These are phyloP conservation scores for Talaromyces islandicus DNA, from an alignment of 2,329 filamentous ascomycete genomes.

Conservation along the genomic window DNA sequence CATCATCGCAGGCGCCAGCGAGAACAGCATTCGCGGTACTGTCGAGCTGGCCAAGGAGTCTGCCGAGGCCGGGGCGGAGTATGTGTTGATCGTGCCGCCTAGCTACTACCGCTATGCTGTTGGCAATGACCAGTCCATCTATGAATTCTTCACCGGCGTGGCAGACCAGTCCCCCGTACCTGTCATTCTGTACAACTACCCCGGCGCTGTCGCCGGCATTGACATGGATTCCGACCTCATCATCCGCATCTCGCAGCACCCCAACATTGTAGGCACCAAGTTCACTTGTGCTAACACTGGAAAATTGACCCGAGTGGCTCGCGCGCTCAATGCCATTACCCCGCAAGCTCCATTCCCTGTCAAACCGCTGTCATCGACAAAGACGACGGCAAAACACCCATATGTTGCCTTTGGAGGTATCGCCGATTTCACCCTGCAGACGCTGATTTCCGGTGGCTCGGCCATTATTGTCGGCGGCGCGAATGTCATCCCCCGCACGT, in stretches of 20 bases:
- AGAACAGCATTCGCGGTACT: conserved; percentile 76
- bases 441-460: conserved; percentile 69
- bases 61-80: conserved; percentile 66
- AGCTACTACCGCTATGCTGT: conserved; percentile 76
- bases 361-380: conserved; percentile 17
- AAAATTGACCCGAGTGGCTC: conserved; percentile 76
- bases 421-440: conserved; percentile 82
- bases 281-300: conserved; percentile 90
- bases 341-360: conserved; percentile 38
- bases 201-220: conserved; percentile 76
- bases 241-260: conserved; percentile 70
- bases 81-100: conserved; percentile 71
- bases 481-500: conserved; percentile 80
- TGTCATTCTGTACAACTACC: conserved; percentile 87
- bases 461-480: conserved; percentile 84
- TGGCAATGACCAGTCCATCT: conserved; percentile 63
- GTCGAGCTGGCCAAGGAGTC: conserved; percentile 66
- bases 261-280: conserved; percentile 82
- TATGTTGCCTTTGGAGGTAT: conserved; percentile 89
- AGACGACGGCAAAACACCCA: conserved; percentile 28
- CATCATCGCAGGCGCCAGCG: conserved; percentile 75
- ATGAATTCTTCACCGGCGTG: conserved; percentile 67
- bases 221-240: conserved; percentile 87
- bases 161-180: conserved; percentile 70
- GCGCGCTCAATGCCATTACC: conserved; percentile 65